Conservation (phyloP, 164 flowering plant genomes). For the Liriodendron chinense region DNA sequence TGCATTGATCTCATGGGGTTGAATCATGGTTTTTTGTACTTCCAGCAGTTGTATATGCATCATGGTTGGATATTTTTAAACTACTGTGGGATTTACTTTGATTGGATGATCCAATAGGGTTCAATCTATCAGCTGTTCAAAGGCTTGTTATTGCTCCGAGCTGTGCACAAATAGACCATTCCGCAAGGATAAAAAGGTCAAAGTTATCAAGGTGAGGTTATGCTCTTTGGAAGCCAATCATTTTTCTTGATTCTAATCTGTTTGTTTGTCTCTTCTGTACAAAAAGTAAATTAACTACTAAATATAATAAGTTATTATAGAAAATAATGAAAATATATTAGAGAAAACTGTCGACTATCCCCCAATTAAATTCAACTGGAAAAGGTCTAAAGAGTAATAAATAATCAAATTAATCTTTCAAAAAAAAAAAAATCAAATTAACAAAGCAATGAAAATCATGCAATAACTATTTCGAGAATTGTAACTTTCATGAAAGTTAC, state of each 20-base stretch:
- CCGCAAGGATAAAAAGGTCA: conserved; percentile 79
- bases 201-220: conserved; percentile 62
- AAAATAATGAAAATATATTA: too few species aligned
- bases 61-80: neutral
- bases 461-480: too few species aligned
- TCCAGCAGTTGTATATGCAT: neutral
- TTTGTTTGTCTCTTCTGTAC: neutral
- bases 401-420: too few species aligned
- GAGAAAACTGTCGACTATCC: too few species aligned
- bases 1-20: too few species aligned
- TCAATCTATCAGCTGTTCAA: conserved; percentile 95
- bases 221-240: neutral
- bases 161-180: conserved; percentile 85
- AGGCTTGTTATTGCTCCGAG: conserved; percentile 73
- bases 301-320: too few species aligned
- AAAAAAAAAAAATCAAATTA: too few species aligned
- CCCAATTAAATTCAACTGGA: too few species aligned
- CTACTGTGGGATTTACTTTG: neutral
- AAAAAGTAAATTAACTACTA: neutral
- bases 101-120: conserved; percentile 42
- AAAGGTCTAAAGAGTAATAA: too few species aligned
- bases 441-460: too few species aligned
- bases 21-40: neutral
- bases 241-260: neutral
- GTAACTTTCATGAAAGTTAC: too few species aligned